These are phyloP conservation scores for Phoma sp. DNA, from an alignment of 2,329 filamentous ascomycete species.

Conservation along the genomic window DNA sequence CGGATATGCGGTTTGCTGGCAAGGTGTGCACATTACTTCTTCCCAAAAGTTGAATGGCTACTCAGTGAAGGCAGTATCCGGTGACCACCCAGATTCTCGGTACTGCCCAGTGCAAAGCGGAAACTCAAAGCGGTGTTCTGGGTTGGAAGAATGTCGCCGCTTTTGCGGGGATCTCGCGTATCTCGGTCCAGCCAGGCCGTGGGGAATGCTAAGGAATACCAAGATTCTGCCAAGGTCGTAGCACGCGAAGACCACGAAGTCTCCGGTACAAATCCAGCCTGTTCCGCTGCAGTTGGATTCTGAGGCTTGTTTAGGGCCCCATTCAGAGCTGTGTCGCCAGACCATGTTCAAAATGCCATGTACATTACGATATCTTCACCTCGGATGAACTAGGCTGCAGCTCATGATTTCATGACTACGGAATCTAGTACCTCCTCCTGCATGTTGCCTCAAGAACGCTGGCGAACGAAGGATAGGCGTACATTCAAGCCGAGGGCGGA, in stretches of 20 bases:
- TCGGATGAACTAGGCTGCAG: neutral
- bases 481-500: too few species aligned
- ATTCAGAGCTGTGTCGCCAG: neutral
- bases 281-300: neutral
- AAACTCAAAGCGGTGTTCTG: constrained; percentile 2
- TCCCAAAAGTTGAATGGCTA: too few species aligned
- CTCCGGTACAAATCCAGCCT: neutral
- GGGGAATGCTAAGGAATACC: neutral
- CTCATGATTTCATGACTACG: neutral
- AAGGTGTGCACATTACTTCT: too few species aligned
- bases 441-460: too few species aligned
- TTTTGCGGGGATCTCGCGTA: constrained; percentile 13
- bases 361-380: neutral
- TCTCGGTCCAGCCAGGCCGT: neutral
- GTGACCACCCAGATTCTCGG: neutral
- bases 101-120: neutral
- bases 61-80: too few species aligned
- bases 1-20: too few species aligned
- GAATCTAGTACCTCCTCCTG: too few species aligned
- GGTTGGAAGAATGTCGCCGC: constrained; percentile 3
- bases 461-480: too few species aligned
- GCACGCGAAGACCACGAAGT: constrained; percentile 4
- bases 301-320: constrained; percentile 5
- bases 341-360: neutral
- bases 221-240: neutral